Base-by-base conservation (phyloP, 352 stramenopile species). In the Pythium volutum region DNA sequence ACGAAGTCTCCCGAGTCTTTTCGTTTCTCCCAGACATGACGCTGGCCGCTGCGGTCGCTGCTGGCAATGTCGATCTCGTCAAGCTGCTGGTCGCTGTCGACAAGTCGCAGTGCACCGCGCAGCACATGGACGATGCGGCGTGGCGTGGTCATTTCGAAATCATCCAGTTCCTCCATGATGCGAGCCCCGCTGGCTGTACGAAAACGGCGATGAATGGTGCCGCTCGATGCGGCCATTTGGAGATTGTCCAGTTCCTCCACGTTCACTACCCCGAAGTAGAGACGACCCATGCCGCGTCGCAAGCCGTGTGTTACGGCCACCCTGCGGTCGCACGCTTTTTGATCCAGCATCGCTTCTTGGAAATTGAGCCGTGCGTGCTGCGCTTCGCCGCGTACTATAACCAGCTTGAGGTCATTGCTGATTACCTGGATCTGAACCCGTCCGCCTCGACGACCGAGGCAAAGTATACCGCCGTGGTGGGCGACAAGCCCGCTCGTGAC, bases 241-340 rank as follows among this genome's bases (percentile, higher is more conserved):
- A 64, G 1, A 53, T 79, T 12, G 72, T 85, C 45, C 59, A 61
- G 18, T 79, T 81, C 55, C 53, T 86, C 39, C 74, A 83, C 45
- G 39, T 47, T 27, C 45, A 74, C 47, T 61, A 74, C 10, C 27
- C 45, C 14, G 74, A 86, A 26, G 74, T 74, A 43, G 83, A 72
- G 67, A 78, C 67, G 20, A 49, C 50, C 16, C 26, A 12, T 7
- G 74, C 76, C 1, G 36, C 80, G 11, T 38, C 25, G 3, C 4
- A 11, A 9, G 46, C 26, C 23, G 4, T 38, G 46, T 14, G 12
- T 22, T 1, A 14, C 8, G 25, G 46, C 12, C 8, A 23, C 10
- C 22, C 15, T 7, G 25, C 23, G 2, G 26, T 52, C n/a, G 22
- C 26, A 22, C 5, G 20, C 3, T 50, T 33, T 50, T 22, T 50